Percentiles rank a stretch among this genome's conserved stretches.
Evolutionary conservation across 108 stramenopile species (phyloP).

Genomic region (Nitzschia inconspicua): DNA sequence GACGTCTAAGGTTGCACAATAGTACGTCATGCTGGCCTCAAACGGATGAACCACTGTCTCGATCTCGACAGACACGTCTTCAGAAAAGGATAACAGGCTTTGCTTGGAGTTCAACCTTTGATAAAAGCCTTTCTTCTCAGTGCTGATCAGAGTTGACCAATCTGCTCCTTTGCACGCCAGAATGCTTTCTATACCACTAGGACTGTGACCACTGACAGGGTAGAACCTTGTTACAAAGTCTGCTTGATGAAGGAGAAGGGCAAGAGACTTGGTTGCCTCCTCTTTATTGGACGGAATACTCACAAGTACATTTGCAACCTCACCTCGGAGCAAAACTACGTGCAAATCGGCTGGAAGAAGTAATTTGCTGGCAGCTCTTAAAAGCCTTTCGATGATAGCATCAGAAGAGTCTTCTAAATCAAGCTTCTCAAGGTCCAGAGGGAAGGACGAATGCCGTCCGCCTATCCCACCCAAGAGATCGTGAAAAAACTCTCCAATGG

Average conservation of each 20-base stretch:
- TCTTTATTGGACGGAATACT: slow-evolving; percentile 13
- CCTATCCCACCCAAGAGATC: slow-evolving; percentile 1
- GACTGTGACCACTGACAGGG: slow-evolving; percentile 3
- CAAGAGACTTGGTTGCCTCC: neutral
- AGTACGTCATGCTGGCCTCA: slow-evolving; percentile 17
- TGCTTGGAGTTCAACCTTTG: slow-evolving; percentile 25
- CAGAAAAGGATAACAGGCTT: slow-evolving; percentile 24
- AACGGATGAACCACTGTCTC: slow-evolving; percentile 26
- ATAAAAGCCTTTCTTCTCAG: slow-evolving; percentile 28
- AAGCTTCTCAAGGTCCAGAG: neutral
- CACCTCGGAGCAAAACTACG: slow-evolving; percentile 23
- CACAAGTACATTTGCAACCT: slow-evolving; percentile 24
- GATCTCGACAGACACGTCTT: neutral
- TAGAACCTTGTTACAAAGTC: slow-evolving; percentile 22
- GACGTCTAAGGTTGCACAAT: slow-evolving; percentile 13
- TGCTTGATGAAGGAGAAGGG: slow-evolving; percentile 13
- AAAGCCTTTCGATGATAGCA: slow-evolving; percentile 17
- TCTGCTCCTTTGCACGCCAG: slow-evolving; percentile 31
- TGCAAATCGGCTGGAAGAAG: slow-evolving; percentile 28
- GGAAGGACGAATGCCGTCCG: neutral
- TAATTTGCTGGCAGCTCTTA: slow-evolving; percentile 3
- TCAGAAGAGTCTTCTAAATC: slow-evolving; percentile 15
- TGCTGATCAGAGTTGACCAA: slow-evolving; percentile 40
- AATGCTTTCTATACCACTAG: slow-evolving; percentile 21
- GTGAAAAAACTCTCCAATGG: slow-evolving; percentile 25